A percentile compares a stretch with the other conserved stretches of the same genome.
Conservation (phyloP, 257 asterid species). For the Przewalskia tangutica region DNA sequence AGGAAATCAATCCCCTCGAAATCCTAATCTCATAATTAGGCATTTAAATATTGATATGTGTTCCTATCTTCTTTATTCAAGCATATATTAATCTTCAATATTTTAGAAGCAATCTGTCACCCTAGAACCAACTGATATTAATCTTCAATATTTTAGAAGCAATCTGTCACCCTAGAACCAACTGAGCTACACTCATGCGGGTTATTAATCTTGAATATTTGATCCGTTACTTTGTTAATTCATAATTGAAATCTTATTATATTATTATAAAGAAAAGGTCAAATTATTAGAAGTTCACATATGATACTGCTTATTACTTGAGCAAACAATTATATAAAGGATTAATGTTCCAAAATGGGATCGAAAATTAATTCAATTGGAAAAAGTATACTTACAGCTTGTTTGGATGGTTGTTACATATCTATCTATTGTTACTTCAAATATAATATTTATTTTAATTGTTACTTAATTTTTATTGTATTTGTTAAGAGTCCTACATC, state of each 20-base stretch:
- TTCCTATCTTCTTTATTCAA: background rate
- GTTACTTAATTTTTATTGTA: no score
- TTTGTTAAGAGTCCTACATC: no score
- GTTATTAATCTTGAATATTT: background rate
- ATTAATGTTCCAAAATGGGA: background rate
- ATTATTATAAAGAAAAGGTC: background rate
- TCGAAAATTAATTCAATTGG: no score
- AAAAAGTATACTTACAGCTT: no score
- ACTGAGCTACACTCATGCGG: no score
- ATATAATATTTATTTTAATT: no score
- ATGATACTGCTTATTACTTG: background rate
- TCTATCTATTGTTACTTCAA: no score
- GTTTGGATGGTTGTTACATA: no score
- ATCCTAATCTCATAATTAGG: constrained; percentile 5
- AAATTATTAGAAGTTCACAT: background rate
- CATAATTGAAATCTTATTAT: background rate
- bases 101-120: no score
- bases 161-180: no score
- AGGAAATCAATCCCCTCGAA: background rate
- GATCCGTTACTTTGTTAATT: background rate
- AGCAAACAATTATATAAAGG: background rate
- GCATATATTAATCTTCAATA: background rate
- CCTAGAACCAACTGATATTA: no score
- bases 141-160: no score
- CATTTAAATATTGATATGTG: background rate